phyloP scores from a whole-genome alignment of 2,329 filamentous ascomycete species.

The Colletotrichum chrysophilum region DNA sequence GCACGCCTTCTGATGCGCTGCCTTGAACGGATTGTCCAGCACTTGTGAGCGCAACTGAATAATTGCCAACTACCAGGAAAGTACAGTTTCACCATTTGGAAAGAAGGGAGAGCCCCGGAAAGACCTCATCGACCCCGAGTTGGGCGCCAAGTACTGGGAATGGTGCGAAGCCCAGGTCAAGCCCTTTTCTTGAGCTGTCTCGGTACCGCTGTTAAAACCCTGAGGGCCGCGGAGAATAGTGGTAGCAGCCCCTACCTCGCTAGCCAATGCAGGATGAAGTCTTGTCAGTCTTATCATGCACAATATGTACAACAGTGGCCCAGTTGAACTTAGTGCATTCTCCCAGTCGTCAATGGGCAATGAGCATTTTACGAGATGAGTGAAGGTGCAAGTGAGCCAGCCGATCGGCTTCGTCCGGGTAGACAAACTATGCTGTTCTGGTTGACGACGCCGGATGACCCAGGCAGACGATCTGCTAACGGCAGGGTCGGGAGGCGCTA shows the following conservation, averaged over 20 bases:
- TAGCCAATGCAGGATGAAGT: accelerated
- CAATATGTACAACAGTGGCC: accelerated
- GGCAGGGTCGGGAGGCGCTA: not conserved
- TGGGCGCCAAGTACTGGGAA: accelerated
- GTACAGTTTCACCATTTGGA: accelerated
- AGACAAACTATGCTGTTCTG: not conserved
- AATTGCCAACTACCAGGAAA: not conserved
- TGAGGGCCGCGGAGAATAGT: accelerated
- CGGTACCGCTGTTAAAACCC: accelerated
- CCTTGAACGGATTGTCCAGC: no score
- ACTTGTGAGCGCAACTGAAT: no score
- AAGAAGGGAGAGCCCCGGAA: not conserved
- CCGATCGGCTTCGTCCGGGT: no score
- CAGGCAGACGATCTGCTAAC: not conserved
- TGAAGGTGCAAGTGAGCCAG: not conserved
- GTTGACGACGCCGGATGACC: not conserved
- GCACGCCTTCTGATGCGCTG: no score
- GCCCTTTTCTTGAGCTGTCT: not conserved
- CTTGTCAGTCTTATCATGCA: not conserved
- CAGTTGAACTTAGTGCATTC: accelerated
- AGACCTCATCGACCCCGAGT: not conserved
- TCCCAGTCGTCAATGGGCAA: not conserved
- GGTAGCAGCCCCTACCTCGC: not conserved
- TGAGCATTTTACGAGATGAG: not conserved
- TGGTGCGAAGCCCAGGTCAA: not conserved